A percentile compares a stretch with the other conserved stretches of the same genome.
These are phyloP conservation scores for Epicoccum nigrum DNA, from an alignment of 2,329 filamentous ascomycete species.

Conservation along the genomic window DNA sequence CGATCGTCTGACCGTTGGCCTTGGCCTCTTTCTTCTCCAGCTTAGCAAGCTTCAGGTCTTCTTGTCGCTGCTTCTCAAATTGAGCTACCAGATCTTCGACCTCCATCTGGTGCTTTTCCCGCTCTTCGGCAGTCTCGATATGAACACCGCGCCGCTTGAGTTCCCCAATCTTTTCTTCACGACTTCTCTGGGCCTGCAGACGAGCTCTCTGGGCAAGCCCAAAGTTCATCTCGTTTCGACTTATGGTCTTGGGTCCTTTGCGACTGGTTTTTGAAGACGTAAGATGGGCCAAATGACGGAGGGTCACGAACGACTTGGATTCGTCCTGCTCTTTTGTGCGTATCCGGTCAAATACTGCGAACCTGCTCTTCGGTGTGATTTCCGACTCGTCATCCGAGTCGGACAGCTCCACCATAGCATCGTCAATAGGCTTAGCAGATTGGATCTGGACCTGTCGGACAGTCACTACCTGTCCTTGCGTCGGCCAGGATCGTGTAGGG, in stretches of 20 bases:
- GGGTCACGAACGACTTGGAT: slow-evolving; percentile 66
- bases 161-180: slow-evolving; percentile 76
- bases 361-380: slow-evolving; percentile 47
- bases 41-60: slow-evolving; percentile 79
- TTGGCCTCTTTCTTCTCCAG: slow-evolving; percentile 77
- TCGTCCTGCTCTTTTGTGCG: slow-evolving; percentile 69
- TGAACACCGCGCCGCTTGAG: slow-evolving; percentile 80
- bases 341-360: slow-evolving; percentile 69
- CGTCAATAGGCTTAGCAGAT: slow-evolving; percentile 1
- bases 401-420: slow-evolving; percentile 46
- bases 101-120: slow-evolving; percentile 78
- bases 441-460: slow-evolving; percentile 25
- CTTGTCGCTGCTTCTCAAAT: slow-evolving; percentile 79
- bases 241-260: slow-evolving; percentile 64
- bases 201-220: slow-evolving; percentile 74
- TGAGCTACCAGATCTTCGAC: slow-evolving; percentile 75
- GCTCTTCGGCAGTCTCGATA: slow-evolving; percentile 85
- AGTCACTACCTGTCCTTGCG: slow-evolving; percentile 17
- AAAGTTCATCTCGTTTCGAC: slow-evolving; percentile 69
- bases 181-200: slow-evolving; percentile 78
- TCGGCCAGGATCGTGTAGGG: slow-evolving; percentile 34
- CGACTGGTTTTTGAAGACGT: slow-evolving; percentile 62
- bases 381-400: slow-evolving; percentile 70
- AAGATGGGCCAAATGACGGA: slow-evolving; percentile 78
- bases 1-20: slow-evolving; percentile 58